A percentile compares a stretch with the other conserved stretches of the same genome.
These are phyloP conservation scores for Lagenidium giganteum DNA, from an alignment of 352 stramenopile species.

Conservation along the genomic window DNA sequence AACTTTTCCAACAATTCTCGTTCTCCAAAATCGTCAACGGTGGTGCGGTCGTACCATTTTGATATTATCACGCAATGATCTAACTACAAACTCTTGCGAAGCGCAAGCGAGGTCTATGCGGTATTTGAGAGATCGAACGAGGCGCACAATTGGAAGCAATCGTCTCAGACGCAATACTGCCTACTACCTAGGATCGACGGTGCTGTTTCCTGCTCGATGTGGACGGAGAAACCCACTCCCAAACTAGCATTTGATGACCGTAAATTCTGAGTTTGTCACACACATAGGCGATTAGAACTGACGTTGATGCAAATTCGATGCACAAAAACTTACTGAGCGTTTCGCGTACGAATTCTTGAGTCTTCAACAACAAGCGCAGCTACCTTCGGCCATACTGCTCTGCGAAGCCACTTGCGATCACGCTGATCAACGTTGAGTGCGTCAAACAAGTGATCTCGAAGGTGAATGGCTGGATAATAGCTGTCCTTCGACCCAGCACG, in stretches of 20 bases:
- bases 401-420: conserved; percentile 46
- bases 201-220: no score
- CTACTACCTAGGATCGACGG: no score
- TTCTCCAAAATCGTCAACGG: no score
- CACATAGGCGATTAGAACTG: conserved; percentile 4
- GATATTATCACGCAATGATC: no score
- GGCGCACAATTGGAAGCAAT: no score
- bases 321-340: conserved; percentile 33
- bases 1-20: no score
- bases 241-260: conserved; percentile 42
- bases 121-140: no score
- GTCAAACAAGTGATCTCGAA: conserved; percentile 63
- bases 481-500: conserved; percentile 28
- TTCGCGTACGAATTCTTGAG: conserved; percentile 33
- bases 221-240: conserved; percentile 74
- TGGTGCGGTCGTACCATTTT: no score
- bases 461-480: conserved; percentile 46
- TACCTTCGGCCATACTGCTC: conserved; percentile 57
- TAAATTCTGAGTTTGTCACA: conserved; percentile 9
- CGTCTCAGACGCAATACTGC: no score
- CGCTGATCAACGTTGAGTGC: conserved; percentile 20
- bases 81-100: no score
- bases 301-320: not conserved
- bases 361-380: conserved; percentile 46
- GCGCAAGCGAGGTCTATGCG: no score